Base-by-base conservation (phyloP, 306 rosid species). In the Vigna mungo region DNA sequence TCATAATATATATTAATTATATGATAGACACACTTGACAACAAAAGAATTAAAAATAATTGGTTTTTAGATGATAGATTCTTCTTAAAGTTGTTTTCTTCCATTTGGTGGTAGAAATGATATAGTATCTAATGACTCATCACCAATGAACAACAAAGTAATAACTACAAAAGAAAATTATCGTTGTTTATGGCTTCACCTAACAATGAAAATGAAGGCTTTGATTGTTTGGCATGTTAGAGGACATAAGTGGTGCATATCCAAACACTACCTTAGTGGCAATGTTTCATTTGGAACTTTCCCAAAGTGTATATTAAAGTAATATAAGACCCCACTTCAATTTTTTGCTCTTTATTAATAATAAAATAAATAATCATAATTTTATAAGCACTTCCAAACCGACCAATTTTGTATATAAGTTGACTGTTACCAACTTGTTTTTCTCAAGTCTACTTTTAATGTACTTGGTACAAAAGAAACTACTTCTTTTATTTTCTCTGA, bases 271-370 rank as follows among this genome's bases (percentile, higher is more conserved):
- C 49, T 32, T 7, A n/a, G 73, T 20, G 43, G 15, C 46, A 65
- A 65, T 65, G 52, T 44, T 82, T 71, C 64, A 21, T 56, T 44
- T 20, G 13, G 55, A 51, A 76, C 64, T 61, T 68, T 34, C 62
- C 43, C 81, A 23, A 69, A 52, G 3, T 60, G 72, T 39, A 21
- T 56, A 21, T 47, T 47, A 49, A 63, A 63, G 55, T 11, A 6
- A 13, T 30, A 30, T 30, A 6, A 58, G 51, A 67, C 77, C 77
- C 81, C 85, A 76, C 78, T 74, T 66, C 56, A 36, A 16, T 74
- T 66, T 37, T 67, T 32, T 74, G 75, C 23, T 2, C 69, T 20
- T 43, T 63, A 60, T 47, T 51, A 27, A 16, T 25, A 27, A 16
- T 25, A 2, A 34, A 43, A 43, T 9, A 61, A 17, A 21, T 53